A percentile compares a stretch with the other conserved stretches of the same genome.
phyloP scores from a whole-genome alignment of 2,329 filamentous ascomycete genomes.

The Tolypocladium nubicola region DNA sequence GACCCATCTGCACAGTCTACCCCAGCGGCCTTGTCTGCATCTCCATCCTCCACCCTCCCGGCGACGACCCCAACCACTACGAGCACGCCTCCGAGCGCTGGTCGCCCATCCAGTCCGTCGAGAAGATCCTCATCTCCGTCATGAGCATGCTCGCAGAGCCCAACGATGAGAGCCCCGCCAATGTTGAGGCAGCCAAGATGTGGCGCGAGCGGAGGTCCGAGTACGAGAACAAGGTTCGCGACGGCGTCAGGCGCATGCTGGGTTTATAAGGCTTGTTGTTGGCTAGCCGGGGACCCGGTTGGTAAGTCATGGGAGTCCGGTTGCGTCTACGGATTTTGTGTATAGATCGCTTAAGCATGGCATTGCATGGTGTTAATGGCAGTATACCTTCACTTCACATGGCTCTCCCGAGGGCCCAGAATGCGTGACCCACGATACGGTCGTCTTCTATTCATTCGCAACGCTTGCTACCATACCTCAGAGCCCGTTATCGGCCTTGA shows the following conservation, averaged over 20 bases:
- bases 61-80: conserved; percentile 97
- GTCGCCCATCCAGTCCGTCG: conserved; percentile 93
- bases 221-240: conserved; percentile 79
- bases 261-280: conserved; percentile 42
- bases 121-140: conserved; percentile 93
- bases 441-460: not conserved
- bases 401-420: not conserved
- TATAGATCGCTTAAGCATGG: not conserved
- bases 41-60: conserved; percentile 92
- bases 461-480: conserved; percentile 16
- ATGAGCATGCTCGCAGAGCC: conserved; percentile 98
- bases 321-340: not conserved
- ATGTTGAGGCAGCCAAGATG: conserved; percentile 93
- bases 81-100: conserved; percentile 92
- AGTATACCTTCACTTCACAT: not conserved
- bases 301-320: not conserved
- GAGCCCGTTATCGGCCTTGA: conserved; percentile 58
- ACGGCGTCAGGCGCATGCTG: conserved; percentile 68
- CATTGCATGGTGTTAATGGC: conserved; percentile 12
- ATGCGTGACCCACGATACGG: not conserved
- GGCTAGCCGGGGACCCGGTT: not conserved
- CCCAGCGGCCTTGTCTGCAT: conserved; percentile 89
- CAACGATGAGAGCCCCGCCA: conserved; percentile 93
- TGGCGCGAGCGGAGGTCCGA: conserved; percentile 77
- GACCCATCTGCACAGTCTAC: conserved; percentile 53